A percentile compares a stretch with the other conserved stretches of the same genome.
Conservation (phyloP, 768 basidiomycete genomes). For the Lentinula aciculospora region DNA sequence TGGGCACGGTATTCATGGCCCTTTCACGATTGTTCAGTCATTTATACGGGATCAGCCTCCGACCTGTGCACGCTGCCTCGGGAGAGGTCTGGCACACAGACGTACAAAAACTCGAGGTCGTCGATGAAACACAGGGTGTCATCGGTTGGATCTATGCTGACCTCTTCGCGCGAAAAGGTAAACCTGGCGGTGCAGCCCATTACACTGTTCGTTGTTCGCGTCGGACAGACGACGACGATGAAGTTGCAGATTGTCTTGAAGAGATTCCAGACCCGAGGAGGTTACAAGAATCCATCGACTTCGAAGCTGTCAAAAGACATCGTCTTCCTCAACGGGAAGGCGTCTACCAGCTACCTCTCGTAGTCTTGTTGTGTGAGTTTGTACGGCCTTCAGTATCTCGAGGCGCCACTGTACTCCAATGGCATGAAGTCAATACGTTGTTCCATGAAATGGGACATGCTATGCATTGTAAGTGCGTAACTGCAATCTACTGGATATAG, state of each 20-base stretch:
- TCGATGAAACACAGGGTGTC: slow-evolving; percentile 81
- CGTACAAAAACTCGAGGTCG: slow-evolving; percentile 88
- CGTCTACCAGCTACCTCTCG: slow-evolving; percentile 82
- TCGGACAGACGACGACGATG: slow-evolving; percentile 88
- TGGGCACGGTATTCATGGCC: slow-evolving; percentile 89
- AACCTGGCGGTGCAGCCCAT: slow-evolving; percentile 90
- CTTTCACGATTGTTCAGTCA: slow-evolving; percentile 84
- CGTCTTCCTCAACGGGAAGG: slow-evolving; percentile 58
- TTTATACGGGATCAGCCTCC: slow-evolving; percentile 81
- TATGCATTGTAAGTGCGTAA: slow-evolving; percentile 87
- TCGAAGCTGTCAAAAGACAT: slow-evolving; percentile 59
- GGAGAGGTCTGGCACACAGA: slow-evolving; percentile 90
- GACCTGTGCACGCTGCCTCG: slow-evolving; percentile 57
- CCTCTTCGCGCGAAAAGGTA: slow-evolving; percentile 78
- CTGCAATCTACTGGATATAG: background rate
- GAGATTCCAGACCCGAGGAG: slow-evolving; percentile 24
- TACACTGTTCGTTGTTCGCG: slow-evolving; percentile 96
- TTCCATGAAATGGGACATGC: slow-evolving; percentile 99
- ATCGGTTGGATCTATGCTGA: slow-evolving; percentile 97
- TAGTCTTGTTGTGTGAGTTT: slow-evolving; percentile 90
- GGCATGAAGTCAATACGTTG: slow-evolving; percentile 91
- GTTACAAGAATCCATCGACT: slow-evolving; percentile 48
- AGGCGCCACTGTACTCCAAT: slow-evolving; percentile 72
- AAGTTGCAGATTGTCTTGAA: slow-evolving; percentile 49
- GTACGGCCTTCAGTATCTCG: slow-evolving; percentile 50